Evolutionary conservation across 805 yeast species (phyloP).

Genomic region (Nakazawaea ernobii): DNA sequence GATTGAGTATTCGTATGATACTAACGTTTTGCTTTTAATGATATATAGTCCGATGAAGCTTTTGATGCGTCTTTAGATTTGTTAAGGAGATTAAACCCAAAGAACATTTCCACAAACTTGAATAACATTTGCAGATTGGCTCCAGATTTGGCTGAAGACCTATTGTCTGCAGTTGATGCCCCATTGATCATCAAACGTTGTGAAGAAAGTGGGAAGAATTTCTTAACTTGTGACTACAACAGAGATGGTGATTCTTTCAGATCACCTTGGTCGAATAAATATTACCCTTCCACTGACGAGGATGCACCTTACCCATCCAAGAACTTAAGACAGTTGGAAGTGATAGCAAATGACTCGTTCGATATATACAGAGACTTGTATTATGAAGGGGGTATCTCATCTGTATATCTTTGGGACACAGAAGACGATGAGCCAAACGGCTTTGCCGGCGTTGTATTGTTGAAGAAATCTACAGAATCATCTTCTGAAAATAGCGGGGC

Average conservation of each 20-base stretch:
- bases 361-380: constrained; percentile 90
- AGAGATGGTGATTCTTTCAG: constrained; percentile 91
- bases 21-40: not conserved
- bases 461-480: constrained; percentile 58
- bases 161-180: constrained; percentile 80
- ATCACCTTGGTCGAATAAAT: constrained; percentile 85
- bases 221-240: constrained; percentile 86
- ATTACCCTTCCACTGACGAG: constrained; percentile 50
- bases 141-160: constrained; percentile 79
- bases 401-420: constrained; percentile 89
- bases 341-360: constrained; percentile 81
- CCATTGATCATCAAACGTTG: constrained; percentile 61
- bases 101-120: constrained; percentile 40
- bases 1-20: not conserved
- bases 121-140: constrained; percentile 45
- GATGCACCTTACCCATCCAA: constrained; percentile 76
- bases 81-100: constrained; percentile 70
- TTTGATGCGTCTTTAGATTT: constrained; percentile 78
- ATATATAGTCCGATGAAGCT: constrained; percentile 35
- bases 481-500: constrained; percentile 37
- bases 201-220: constrained; percentile 53
- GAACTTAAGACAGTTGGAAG: constrained; percentile 66
- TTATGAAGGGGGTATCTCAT: constrained; percentile 90
- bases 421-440: constrained; percentile 54
- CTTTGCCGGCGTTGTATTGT: constrained; percentile 87